Evolutionary conservation across 768 basidiomycete species (phyloP), one percentile per base, ranked within the genome.

Genomic region (Lyophyllum semitale): DNA sequence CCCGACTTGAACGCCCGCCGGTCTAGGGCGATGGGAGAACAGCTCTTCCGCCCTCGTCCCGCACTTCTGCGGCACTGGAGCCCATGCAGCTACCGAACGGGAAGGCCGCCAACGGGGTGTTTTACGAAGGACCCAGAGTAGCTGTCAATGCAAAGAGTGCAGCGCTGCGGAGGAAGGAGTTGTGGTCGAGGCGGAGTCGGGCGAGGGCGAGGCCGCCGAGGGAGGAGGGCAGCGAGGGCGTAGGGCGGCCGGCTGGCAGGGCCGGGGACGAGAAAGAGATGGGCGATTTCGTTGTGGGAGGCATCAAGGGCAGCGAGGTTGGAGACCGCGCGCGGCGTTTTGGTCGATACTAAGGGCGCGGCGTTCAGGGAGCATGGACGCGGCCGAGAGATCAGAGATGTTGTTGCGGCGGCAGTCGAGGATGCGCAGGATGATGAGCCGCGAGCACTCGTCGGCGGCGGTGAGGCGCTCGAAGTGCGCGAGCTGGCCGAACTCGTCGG

Each of bases 321-420:
- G 0, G 89, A 98, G 79, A 1, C 87, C 86, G 56, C 90, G 88
- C 4, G 94, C 78, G 22, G 79, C 73, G 67, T 98, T 98, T 70
- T 95, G 83, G 63, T 96, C 92, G 17, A 93, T 89, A 25, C 80
- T 75, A 2, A 98, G 74, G 9, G 63, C 77, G 57, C 85, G 77
- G 23, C 98, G 76, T 49, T 77, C 77, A 1, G 92, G 91, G 9
- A 98, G 75, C 61, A 77, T 78, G 51, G 84, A 84, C 4, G 91
- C 81, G 13, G 84, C 68, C 8, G 83, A 77, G 41, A 98, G 73
- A 69, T 97, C 92, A 1, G 77, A 77, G 55, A 99, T 87, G 53
- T 77, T 77, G 70, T 99, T 99, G 55, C 95, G 75, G 57, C 95
- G 76, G 63, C 93, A 93, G 67, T 98, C 96, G 32, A 98, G 78